Conservation (phyloP, 2,329 filamentous ascomycete genomes). For the Claviceps sorghi region DNA sequence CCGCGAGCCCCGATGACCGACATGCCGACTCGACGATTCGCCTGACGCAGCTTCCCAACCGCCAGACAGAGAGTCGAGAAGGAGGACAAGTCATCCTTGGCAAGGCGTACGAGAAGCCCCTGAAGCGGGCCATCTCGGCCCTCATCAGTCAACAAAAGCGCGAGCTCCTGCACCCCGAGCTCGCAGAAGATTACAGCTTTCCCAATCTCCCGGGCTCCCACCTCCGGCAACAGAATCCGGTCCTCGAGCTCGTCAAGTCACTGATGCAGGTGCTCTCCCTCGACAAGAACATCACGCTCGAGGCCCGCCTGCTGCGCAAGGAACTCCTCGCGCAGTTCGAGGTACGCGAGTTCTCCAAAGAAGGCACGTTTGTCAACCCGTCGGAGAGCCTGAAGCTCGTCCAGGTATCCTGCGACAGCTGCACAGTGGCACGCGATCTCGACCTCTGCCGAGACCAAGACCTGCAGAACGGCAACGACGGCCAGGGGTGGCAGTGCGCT, state of each 20-base stretch:
- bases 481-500: slow-evolving; percentile 55
- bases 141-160: slow-evolving; percentile 78
- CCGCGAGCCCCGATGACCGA: slow-evolving; percentile 30
- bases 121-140: slow-evolving; percentile 74
- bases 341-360: slow-evolving; percentile 79
- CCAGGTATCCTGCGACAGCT: slow-evolving; percentile 76
- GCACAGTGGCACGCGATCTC: slow-evolving; percentile 75
- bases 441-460: slow-evolving; percentile 87
- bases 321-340: slow-evolving; percentile 85
- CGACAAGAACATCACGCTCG: slow-evolving; percentile 78
- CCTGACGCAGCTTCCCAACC: slow-evolving; percentile 44
- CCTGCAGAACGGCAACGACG: slow-evolving; percentile 34
- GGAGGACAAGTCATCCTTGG: slow-evolving; percentile 53
- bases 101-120: slow-evolving; percentile 71
- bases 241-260: slow-evolving; percentile 80
- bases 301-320: slow-evolving; percentile 76
- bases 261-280: slow-evolving; percentile 86
- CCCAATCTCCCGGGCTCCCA: slow-evolving; percentile 65
- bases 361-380: slow-evolving; percentile 80
- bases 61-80: slow-evolving; percentile 43
- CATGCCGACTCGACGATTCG: slow-evolving; percentile 34
- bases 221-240: slow-evolving; percentile 42
- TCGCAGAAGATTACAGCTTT: slow-evolving; percentile 77
- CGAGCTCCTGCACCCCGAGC: slow-evolving; percentile 77
- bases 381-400: slow-evolving; percentile 57